Evolutionary conservation across 2,329 filamentous ascomycete species (phyloP).

Genomic region (Microdochium nivale): DNA sequence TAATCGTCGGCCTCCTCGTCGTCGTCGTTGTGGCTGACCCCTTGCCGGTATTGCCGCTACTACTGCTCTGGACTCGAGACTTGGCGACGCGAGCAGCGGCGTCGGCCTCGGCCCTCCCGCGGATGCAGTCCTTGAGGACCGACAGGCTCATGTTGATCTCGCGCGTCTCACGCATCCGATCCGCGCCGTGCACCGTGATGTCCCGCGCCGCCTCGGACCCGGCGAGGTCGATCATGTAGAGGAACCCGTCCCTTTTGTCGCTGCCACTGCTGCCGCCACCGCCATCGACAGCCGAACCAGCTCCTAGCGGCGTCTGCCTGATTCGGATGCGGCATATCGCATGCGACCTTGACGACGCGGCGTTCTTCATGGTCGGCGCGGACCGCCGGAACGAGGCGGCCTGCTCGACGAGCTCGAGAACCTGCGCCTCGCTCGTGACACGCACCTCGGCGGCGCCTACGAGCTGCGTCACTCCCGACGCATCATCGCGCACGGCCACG

Average conservation of each 20-base stretch:
- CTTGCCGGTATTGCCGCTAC: slow-evolving; percentile 23
- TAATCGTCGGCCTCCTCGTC: not conserved
- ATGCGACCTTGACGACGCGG: slow-evolving; percentile 87
- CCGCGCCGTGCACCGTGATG: slow-evolving; percentile 53
- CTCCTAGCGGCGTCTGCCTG: slow-evolving; percentile 51
- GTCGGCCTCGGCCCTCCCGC: slow-evolving; percentile 30
- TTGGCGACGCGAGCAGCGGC: slow-evolving; percentile 2
- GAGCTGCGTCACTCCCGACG: slow-evolving; percentile 32
- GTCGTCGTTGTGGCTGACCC: too few relatives aligned
- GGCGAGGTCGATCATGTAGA: slow-evolving; percentile 93
- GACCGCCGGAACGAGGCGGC: slow-evolving; percentile 84
- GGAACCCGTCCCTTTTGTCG: slow-evolving; percentile 74
- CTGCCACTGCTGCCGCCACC: slow-evolving; percentile 39
- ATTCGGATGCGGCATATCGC: slow-evolving; percentile 91
- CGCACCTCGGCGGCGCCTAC: slow-evolving; percentile 30
- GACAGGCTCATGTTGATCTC: slow-evolving; percentile 79
- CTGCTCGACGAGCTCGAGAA: slow-evolving; percentile 54
- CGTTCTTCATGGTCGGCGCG: slow-evolving; percentile 92
- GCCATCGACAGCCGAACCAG: slow-evolving; percentile 42
- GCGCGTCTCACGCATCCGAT: slow-evolving; percentile 62
- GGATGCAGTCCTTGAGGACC: slow-evolving; percentile 43
- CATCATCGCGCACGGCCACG: slow-evolving; percentile 35
- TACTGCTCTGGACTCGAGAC: slow-evolving; percentile 4
- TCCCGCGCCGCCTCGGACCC: slow-evolving; percentile 90
- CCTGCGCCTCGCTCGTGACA: slow-evolving; percentile 16